phyloP scores from a whole-genome alignment of 2,329 filamentous ascomycete species.

The Alternaria sp. region DNA sequence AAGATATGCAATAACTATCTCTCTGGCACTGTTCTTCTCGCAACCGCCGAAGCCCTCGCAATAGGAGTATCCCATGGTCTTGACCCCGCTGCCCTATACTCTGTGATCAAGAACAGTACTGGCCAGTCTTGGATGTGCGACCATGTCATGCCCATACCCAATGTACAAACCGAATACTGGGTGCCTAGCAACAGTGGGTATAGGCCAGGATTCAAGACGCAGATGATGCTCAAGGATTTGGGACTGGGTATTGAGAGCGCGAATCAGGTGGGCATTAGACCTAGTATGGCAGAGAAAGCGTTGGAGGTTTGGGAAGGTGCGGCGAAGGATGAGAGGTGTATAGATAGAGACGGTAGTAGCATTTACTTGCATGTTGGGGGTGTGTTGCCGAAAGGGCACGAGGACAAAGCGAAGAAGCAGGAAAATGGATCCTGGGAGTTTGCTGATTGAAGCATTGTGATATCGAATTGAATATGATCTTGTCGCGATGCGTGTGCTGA shows the following conservation, averaged over 20 bases:
- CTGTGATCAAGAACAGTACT: constrained; percentile 42
- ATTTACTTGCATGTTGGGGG: constrained; percentile 45
- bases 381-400: constrained; percentile 34
- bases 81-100: constrained; percentile 37
- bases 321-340: constrained; percentile 33
- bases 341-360: constrained; percentile 43
- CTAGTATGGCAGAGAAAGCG: constrained; percentile 41
- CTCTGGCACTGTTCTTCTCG: constrained; percentile 42
- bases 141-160: constrained; percentile 45
- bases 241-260: constrained; percentile 41
- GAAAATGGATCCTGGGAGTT: constrained; percentile 40
- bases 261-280: constrained; percentile 36
- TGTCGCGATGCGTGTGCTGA: background rate
- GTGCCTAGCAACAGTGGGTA: constrained; percentile 47
- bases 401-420: constrained; percentile 34
- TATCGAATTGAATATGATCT: background rate
- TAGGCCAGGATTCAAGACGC: constrained; percentile 45
- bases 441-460: constrained; percentile 2
- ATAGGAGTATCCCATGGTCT: constrained; percentile 44
- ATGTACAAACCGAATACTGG: constrained; percentile 39
- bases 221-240: constrained; percentile 49
- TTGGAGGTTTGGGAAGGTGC: constrained; percentile 39
- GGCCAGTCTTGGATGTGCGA: constrained; percentile 49
- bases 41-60: constrained; percentile 44
- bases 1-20: constrained; percentile 50